Evolutionary conservation across 1,284 basidiomycete genomes (phyloP), one percentile per base, ranked within the genome.

Genomic region (Waitea zeae): DNA sequence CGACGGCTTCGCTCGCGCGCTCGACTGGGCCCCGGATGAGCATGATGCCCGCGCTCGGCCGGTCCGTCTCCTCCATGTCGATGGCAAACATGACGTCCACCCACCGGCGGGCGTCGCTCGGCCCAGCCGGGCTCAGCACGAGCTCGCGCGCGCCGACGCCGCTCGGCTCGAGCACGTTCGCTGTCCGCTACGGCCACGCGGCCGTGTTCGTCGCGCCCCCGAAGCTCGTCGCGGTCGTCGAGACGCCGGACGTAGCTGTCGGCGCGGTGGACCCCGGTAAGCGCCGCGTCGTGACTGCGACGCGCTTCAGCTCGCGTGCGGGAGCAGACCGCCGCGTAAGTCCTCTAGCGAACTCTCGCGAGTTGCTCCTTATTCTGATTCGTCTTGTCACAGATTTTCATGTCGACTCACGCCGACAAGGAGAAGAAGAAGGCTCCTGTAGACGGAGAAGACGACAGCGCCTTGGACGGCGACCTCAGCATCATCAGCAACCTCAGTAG

Each of bases 221-320:
- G 7, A 74, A 72, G 46, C 55, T 86, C 24, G 67, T 86, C n/a
- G 77, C 73, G 3, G 59, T 84, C 26, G 74, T 86, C 7, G 81
- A 82, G 49, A 86, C 81, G 12, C 80, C 80, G 0, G 82, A 86
- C 50, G 75, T 84, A 5, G 81, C 72, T 12, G 71, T 84, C 26
- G 81, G 81, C 17, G 79, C 81, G 20, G 81, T 86, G 6, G 81
- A 86, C 51, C 72, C 80, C 9, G 59, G 64, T 51, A 86, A 86
- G 62, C 62, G 79, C 42, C 59, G 86, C 30, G 81, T 88, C 2
- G 76, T 86, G 12, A 86, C 83, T 36, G 78, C 83, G 5, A 89
- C 84, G 20, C 61, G 84, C 40, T 89, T 89, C 53, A 84, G 80
- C 49, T 76, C 78, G 12, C 61, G 84, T 34, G 60, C 66, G 3